Base-by-base conservation (phyloP, 345 rosid species). In the Anacardium occidentale region DNA sequence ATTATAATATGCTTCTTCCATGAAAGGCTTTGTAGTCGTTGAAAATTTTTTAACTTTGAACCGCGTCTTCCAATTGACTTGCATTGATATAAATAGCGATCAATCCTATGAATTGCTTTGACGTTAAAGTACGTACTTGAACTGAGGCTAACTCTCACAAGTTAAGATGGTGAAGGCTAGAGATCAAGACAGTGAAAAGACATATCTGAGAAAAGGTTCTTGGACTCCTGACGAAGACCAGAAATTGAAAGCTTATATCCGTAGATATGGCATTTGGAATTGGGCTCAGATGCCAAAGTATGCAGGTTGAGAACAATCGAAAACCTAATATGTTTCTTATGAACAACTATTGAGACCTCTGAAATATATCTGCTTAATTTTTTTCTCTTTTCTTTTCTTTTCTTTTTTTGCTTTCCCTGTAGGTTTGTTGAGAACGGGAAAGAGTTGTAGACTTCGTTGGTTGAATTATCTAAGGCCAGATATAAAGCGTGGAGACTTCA, bases 381-480 rank as follows among this genome's bases (percentile, higher is more conserved):
- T 18, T 1, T 13, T 51, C 0, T 72, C 10, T 57, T 0, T n/a
- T n/a, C n/a, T n/a, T n/a, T n/a, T n/a, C n/a, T 72, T 3, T 24
- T 4, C 60, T 44, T 17, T 18, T 67, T 12, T 29, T 22, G 1
- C 1, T 1, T 1, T 29, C 32, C 32, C 29, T 71, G 67, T 74
- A 89, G 94, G 90, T 55, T 74, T 87, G 79, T 77, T 50, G 26
- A 76, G 94, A 71, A 78, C 85, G 10, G 90, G 91, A 32, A 89
- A 89, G 82, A 89, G 94, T 79, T 89, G 91, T 81, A 84, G 91
- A 62, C 88, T 89, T 65, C 82, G 91, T 59, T 89, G 94, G 94
- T 47, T 84, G 74, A 89, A 89, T 65, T 87, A 89, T 71, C 77
- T 89, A 47, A 82, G 69, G 69, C 94, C 91, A 11, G 76, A 71